phyloP scores from a whole-genome alignment of 225 moss, liverwort and hornwort species.

The Thuidium tamariscinum region DNA sequence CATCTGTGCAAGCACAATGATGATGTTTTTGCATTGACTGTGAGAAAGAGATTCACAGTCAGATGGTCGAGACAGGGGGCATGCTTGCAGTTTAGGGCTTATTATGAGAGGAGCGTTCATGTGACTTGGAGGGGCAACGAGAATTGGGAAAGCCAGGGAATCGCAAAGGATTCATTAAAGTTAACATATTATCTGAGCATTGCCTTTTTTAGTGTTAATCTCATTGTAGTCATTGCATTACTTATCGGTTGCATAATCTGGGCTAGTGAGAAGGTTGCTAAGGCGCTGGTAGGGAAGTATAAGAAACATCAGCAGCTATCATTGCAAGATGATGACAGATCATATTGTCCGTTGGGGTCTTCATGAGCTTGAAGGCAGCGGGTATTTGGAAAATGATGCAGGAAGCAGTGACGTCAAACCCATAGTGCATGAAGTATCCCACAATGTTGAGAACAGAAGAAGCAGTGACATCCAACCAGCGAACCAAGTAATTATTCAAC shows the following conservation, averaged over 20 bases:
- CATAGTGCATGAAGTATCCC: not conserved
- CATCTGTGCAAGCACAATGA: conserved; percentile 7
- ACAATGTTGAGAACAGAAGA: not conserved
- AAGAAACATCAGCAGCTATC: not conserved
- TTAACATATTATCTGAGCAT: not conserved
- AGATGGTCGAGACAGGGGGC: conserved; percentile 1
- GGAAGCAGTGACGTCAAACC: conserved; percentile 8
- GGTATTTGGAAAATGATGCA: conserved; percentile 29
- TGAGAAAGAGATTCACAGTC: conserved; percentile 1
- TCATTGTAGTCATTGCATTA: not conserved
- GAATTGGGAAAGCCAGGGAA: not conserved
- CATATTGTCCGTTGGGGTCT: conserved; percentile 41
- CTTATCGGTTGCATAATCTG: not conserved
- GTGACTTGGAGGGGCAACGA: not conserved
- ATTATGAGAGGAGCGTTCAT: not conserved
- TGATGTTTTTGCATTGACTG: conserved; percentile 8
- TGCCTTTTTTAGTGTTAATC: not conserved
- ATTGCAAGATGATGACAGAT: conserved; percentile 20
- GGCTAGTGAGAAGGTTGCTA: not conserved
- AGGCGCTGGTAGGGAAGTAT: not conserved
- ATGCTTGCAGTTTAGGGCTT: not conserved
- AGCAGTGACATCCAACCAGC: not conserved
- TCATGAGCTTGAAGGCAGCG: conserved; percentile 51
- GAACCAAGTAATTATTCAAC: not conserved
- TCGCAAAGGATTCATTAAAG: not conserved